Percentiles rank a stretch among this genome's conserved stretches.
phyloP scores from a whole-genome alignment of 371 early-diverging fungal genomes.

The Syncephalis fuscata region DNA sequence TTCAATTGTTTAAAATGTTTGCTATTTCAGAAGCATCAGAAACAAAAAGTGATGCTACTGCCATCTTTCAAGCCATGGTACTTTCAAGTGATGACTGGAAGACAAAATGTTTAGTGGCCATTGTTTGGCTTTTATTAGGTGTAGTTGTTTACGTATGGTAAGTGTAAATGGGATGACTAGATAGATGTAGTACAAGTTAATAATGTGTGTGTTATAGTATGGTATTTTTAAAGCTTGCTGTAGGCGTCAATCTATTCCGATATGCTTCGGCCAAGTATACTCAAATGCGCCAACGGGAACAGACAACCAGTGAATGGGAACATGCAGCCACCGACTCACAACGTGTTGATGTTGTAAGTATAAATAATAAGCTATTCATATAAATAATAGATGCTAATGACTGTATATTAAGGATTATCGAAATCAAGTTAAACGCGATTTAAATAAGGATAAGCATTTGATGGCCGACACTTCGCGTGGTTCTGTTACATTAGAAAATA shows the following conservation, averaged over 20 bases:
- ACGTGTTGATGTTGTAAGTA: too few species aligned
- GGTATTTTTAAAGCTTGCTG: constrained; percentile 46
- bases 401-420: neutral
- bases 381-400: neutral
- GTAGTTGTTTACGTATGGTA: constrained; percentile 10
- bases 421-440: constrained; percentile 1
- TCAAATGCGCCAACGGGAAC: constrained; percentile 36
- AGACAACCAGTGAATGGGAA: neutral
- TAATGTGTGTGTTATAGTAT: constrained; percentile 14
- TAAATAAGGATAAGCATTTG: constrained; percentile 2
- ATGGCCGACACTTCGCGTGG: constrained; percentile 4
- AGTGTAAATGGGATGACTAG: neutral
- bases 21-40: neutral
- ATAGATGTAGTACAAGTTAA: neutral
- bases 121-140: neutral
- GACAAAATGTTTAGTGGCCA: neutral
- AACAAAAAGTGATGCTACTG: neutral
- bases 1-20: constrained; percentile 48
- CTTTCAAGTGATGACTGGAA: neutral
- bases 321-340: neutral
- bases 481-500: constrained; percentile 57
- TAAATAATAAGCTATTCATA: too few species aligned
- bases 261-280: constrained; percentile 45
- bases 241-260: constrained; percentile 52
- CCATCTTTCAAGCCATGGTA: neutral